phyloP scores from a whole-genome alignment of 805 yeast species.

The Yamadazyma paraphyllophila region DNA sequence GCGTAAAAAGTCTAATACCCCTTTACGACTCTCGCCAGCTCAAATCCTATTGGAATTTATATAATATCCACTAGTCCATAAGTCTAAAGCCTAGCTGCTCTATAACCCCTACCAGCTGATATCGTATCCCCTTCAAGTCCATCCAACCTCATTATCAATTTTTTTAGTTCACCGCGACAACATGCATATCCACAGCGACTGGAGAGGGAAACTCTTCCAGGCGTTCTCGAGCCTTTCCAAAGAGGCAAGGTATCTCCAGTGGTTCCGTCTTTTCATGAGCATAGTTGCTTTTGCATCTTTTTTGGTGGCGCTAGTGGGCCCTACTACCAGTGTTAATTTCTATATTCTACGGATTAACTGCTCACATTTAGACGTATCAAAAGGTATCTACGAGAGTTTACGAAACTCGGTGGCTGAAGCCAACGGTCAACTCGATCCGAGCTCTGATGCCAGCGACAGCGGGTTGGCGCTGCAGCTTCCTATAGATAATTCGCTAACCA shows the following conservation, averaged over 20 bases:
- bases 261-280: conserved; percentile 22
- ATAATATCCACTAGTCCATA: too few relatives aligned
- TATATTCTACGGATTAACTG: conserved; percentile 45
- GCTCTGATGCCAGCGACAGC: conserved; percentile 7
- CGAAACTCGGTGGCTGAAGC: conserved; percentile 28
- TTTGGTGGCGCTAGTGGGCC: conserved; percentile 26
- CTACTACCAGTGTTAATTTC: conserved; percentile 17
- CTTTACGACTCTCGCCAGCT: too few relatives aligned
- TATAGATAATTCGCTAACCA: conserved; percentile 38
- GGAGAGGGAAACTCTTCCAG: background rate
- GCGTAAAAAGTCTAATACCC: too few relatives aligned
- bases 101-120: too few relatives aligned
- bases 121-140: too few relatives aligned
- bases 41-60: too few relatives aligned
- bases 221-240: conserved; percentile 25
- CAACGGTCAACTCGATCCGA: conserved; percentile 17
- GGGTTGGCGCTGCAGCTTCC: conserved; percentile 17
- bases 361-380: conserved; percentile 50
- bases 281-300: conserved; percentile 17
- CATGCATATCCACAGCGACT: background rate
- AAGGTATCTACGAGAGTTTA: conserved; percentile 49
- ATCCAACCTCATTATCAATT: background rate
- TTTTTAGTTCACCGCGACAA: background rate
- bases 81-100: too few relatives aligned
- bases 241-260: conserved; percentile 24